Percentiles rank a stretch among this genome's conserved stretches.
phyloP scores from a whole-genome alignment of 2,329 filamentous ascomycete genomes.

The Mycosphaerella sp. region DNA sequence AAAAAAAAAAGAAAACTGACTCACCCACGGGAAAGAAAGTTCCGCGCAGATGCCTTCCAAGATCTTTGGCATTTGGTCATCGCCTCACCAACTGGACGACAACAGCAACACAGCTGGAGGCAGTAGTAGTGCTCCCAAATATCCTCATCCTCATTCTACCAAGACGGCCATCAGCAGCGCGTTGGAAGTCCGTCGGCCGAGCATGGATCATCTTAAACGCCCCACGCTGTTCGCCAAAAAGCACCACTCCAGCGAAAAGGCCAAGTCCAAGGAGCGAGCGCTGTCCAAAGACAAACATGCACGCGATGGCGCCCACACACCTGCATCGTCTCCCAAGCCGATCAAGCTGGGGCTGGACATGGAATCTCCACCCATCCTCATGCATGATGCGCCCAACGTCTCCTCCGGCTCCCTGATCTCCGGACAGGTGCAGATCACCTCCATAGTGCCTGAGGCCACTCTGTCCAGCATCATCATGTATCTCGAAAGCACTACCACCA shows the following conservation, averaged over 20 bases:
- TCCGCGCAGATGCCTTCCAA: conserved; percentile 25
- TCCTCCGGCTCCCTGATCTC: conserved; percentile 83
- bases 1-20: too few species aligned
- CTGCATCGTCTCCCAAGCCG: conserved; percentile 29
- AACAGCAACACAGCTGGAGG: too few species aligned
- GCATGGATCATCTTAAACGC: conserved; percentile 35
- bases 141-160: not conserved
- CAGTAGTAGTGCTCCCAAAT: too few species aligned
- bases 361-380: conserved; percentile 79
- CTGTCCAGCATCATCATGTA: conserved; percentile 67
- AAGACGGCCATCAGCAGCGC: conserved; percentile 14
- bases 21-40: conserved; percentile 3
- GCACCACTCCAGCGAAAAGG: conserved; percentile 15
- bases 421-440: conserved; percentile 68
- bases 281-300: conserved; percentile 27
- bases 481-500: conserved; percentile 62
- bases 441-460: conserved; percentile 58
- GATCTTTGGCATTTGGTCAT: conserved; percentile 30
- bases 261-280: conserved; percentile 27
- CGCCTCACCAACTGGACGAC: conserved; percentile 4
- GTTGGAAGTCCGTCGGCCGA: conserved; percentile 18
- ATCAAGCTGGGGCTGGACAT: conserved; percentile 57
- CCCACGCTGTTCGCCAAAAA: conserved; percentile 23
- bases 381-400: conserved; percentile 66
- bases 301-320: conserved; percentile 17